Evolutionary conservation across 805 yeast species (phyloP).

Genomic region (Ogataea haglerorum): DNA sequence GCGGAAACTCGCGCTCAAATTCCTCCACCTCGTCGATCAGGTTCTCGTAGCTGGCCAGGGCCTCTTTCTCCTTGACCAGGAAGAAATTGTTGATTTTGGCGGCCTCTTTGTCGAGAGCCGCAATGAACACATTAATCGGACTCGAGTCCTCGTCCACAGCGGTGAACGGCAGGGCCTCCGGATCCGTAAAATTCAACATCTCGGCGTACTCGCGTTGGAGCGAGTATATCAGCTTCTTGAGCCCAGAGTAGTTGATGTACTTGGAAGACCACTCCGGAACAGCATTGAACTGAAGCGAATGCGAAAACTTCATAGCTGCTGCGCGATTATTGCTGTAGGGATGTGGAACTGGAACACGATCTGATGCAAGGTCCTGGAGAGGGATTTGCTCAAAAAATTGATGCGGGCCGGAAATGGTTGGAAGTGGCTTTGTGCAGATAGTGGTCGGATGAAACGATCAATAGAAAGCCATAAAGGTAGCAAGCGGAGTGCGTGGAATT

Average conservation of each 20-base stretch:
- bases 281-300: constrained; percentile 92
- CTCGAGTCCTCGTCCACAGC: constrained; percentile 37
- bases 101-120: constrained; percentile 76
- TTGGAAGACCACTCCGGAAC: constrained; percentile 97
- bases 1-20: constrained; percentile 44
- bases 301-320: constrained; percentile 80
- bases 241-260: constrained; percentile 83
- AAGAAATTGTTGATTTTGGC: constrained; percentile 75
- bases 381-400: constrained; percentile 15
- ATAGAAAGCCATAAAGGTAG: neutral
- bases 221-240: constrained; percentile 79
- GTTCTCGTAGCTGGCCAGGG: constrained; percentile 50
- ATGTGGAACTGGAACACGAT: neutral
- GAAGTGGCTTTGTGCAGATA: neutral
- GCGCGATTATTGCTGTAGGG: neutral
- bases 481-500: neutral
- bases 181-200: constrained; percentile 24
- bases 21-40: constrained; percentile 60
- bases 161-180: constrained; percentile 28
- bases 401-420: constrained; percentile 1
- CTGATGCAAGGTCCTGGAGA: constrained; percentile 18
- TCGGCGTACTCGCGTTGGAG: constrained; percentile 62
- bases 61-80: constrained; percentile 57
- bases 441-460: neutral
- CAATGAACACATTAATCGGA: constrained; percentile 56